Percentiles rank a stretch among this genome's conserved stretches.
Evolutionary conservation across 2,329 filamentous ascomycete genomes (phyloP).

Genomic region (Cladosporium sp.): DNA sequence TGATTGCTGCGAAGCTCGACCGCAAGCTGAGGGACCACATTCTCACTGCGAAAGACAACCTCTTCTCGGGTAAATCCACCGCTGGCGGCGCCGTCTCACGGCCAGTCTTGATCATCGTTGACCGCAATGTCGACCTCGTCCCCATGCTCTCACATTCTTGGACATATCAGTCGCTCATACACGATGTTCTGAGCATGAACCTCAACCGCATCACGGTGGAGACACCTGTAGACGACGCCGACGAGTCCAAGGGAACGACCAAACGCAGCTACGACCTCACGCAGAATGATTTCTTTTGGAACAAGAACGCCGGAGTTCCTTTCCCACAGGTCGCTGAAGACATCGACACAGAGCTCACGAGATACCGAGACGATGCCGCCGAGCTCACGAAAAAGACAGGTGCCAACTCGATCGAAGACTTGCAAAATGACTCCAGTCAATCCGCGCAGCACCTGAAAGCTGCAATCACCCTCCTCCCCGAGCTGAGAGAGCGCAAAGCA

Average conservation of each 20-base stretch:
- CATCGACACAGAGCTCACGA: conserved; percentile 87
- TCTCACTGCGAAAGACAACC: conserved; percentile 94
- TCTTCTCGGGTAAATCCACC: conserved; percentile 70
- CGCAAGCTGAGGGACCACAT: conserved; percentile 95
- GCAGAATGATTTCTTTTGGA: conserved; percentile 94
- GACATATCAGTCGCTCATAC: conserved; percentile 83
- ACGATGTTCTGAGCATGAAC: conserved; percentile 72
- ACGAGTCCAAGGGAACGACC: conserved; percentile 67
- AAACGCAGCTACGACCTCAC: conserved; percentile 91
- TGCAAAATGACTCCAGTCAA: conserved; percentile 82
- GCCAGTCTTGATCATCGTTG: conserved; percentile 87
- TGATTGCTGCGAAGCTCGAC: conserved; percentile 91
- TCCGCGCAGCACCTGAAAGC: conserved; percentile 94
- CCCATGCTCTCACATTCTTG: conserved; percentile 98
- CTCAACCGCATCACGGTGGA: conserved; percentile 95
- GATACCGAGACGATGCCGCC: conserved; percentile 92
- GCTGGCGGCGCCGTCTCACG: conserved; percentile 64
- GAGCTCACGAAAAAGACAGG: conserved; percentile 96
- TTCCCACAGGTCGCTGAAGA: conserved; percentile 97
- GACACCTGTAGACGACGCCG: conserved; percentile 71
- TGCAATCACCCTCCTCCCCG: conserved; percentile 87
- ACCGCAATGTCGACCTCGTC: conserved; percentile 91
- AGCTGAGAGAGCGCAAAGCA: conserved; percentile 88
- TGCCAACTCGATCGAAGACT: conserved; percentile 84
- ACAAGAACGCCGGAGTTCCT: conserved; percentile 81